These are phyloP conservation scores for Colletotrichum cuscutae DNA, from an alignment of 2,329 filamentous ascomycete genomes.

Conservation along the genomic window DNA sequence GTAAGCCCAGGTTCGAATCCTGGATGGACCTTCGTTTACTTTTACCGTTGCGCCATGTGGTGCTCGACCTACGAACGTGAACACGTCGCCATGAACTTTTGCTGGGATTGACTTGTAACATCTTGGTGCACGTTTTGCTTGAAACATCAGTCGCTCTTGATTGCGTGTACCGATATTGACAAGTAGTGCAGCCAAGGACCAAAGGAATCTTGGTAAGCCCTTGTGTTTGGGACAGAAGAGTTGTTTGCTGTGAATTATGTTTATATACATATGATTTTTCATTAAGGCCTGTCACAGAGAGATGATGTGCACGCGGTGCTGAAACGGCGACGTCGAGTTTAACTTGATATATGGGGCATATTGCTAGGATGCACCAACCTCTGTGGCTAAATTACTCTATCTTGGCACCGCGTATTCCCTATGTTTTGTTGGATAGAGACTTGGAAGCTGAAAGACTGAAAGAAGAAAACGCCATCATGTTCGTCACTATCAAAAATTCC, in stretches of 20 bases:
- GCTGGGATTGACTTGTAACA: no score
- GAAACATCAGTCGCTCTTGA: neutral
- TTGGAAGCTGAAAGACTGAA: no score
- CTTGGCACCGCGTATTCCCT: neutral
- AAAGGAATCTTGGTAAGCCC: neutral
- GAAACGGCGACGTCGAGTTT: slow-evolving; percentile 16
- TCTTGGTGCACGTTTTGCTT: neutral
- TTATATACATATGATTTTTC: neutral
- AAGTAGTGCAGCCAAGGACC: neutral
- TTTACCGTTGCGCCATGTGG: neutral
- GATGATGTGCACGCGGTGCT: neutral
- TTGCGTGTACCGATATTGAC: neutral
- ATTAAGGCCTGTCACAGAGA: neutral
- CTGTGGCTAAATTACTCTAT: neutral
- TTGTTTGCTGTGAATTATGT: neutral
- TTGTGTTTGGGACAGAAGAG: neutral
- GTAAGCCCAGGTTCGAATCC: slow-evolving; percentile 35
- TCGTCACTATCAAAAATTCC: neutral
- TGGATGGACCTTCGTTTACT: slow-evolving; percentile 27
- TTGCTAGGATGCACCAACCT: neutral
- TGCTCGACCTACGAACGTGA: no score
- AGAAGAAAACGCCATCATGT: neutral
- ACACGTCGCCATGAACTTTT: neutral
- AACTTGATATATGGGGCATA: neutral
- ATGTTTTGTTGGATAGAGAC: neutral